phyloP scores from a whole-genome alignment of 2,329 filamentous ascomycete genomes.

The Exserohilum turcica region DNA sequence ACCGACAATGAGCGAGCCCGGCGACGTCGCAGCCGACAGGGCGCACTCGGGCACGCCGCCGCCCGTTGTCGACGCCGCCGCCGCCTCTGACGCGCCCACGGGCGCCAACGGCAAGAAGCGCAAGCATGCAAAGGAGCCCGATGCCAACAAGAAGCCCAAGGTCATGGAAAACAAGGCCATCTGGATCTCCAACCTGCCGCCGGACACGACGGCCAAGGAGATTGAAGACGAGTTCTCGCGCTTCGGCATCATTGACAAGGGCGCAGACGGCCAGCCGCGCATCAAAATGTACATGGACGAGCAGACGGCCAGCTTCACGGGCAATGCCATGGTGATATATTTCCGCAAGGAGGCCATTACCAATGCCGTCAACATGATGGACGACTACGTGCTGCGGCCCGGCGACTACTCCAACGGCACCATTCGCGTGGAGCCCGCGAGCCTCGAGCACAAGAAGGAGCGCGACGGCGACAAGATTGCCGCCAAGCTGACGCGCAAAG shows the following conservation, averaged over 20 bases:
- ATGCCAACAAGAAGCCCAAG: slow-evolving; percentile 38
- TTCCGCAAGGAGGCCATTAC: slow-evolving; percentile 94
- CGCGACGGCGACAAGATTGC: slow-evolving; percentile 62
- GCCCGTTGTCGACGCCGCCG: no score
- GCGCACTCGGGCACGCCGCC: slow-evolving; percentile 3
- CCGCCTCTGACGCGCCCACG: slow-evolving; percentile 5
- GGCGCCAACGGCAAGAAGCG: slow-evolving; percentile 30
- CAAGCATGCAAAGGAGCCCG: slow-evolving; percentile 24
- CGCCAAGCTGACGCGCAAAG: slow-evolving; percentile 62
- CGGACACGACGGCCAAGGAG: slow-evolving; percentile 78
- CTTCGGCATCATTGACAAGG: slow-evolving; percentile 90
- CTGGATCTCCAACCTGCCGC: slow-evolving; percentile 86
- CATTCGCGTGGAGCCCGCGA: slow-evolving; percentile 83
- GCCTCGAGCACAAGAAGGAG: slow-evolving; percentile 88
- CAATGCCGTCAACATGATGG: slow-evolving; percentile 78
- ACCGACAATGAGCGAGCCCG: slow-evolving; percentile 18
- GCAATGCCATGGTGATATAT: slow-evolving; percentile 90
- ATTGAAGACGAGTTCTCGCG: slow-evolving; percentile 84
- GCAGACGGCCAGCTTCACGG: slow-evolving; percentile 82
- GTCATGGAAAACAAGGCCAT: slow-evolving; percentile 78
- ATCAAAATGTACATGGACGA: slow-evolving; percentile 92
- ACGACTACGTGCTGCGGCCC: slow-evolving; percentile 81
- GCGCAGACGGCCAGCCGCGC: slow-evolving; percentile 82
- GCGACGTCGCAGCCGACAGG: slow-evolving; percentile 16
- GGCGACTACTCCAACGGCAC: slow-evolving; percentile 52